Percentiles rank a stretch among this genome's conserved stretches.
These are phyloP conservation scores for Bryoglossum gracile DNA, from an alignment of 495 filamentous ascomycete genomes.

Conservation along the genomic window DNA sequence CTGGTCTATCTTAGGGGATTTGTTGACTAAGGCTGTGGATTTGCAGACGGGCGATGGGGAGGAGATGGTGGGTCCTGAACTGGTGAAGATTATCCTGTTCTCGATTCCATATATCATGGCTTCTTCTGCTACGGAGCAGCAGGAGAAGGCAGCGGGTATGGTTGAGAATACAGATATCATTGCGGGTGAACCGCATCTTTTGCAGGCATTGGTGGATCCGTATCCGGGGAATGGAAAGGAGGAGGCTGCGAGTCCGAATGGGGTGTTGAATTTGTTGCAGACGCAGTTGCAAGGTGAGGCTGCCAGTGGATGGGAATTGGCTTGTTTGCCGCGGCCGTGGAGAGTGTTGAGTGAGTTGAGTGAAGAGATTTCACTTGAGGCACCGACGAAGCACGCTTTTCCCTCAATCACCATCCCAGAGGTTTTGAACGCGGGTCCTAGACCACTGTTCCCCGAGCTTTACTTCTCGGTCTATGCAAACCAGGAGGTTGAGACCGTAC, in stretches of 20 bases:
- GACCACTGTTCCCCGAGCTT: constrained; percentile 80
- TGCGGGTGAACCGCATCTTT: constrained; percentile 69
- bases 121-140: constrained; percentile 55
- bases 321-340: constrained; percentile 82
- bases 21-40: constrained; percentile 78
- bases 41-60: constrained; percentile 85
- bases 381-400: constrained; percentile 58
- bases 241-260: constrained; percentile 48
- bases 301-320: constrained; percentile 60
- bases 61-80: constrained; percentile 81
- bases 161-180: constrained; percentile 91
- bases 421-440: constrained; percentile 63
- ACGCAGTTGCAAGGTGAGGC: constrained; percentile 72
- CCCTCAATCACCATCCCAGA: constrained; percentile 68
- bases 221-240: constrained; percentile 55
- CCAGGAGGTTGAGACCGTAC: constrained; percentile 90
- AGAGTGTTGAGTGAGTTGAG: constrained; percentile 48
- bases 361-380: constrained; percentile 45
- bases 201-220: constrained; percentile 78
- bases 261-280: constrained; percentile 78
- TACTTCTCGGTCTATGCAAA: constrained; percentile 87
- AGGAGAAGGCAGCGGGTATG: constrained; percentile 64
- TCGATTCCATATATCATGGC: constrained; percentile 88
- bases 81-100: constrained; percentile 91
- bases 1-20: constrained; percentile 75